phyloP scores from a whole-genome alignment of 75 land plant species.

The Selaginella tamariscina region DNA sequence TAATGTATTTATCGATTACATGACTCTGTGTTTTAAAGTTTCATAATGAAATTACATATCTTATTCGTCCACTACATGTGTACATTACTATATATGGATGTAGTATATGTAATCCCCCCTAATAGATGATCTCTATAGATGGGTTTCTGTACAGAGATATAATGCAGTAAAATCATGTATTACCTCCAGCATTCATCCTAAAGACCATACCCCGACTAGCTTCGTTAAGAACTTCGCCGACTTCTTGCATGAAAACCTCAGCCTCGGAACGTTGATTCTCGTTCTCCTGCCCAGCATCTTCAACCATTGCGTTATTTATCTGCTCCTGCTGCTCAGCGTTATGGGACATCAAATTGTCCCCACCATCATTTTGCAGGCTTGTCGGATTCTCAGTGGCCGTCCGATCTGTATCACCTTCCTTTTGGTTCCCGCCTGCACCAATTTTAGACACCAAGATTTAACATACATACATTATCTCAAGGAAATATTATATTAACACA shows the following conservation, averaged over 20 bases:
- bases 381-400: neutral
- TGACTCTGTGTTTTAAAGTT: no score
- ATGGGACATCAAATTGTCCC: neutral
- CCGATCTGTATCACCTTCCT: slow-evolving; percentile 19
- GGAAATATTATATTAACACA: no score
- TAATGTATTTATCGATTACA: no score
- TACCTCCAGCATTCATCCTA: slow-evolving; percentile 50
- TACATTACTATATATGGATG: no score
- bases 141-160: no score
- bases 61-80: no score
- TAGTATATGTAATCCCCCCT: no score
- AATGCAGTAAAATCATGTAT: no score
- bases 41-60: no score
- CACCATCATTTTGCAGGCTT: neutral
- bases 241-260: slow-evolving; percentile 60
- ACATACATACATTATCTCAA: no score
- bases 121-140: no score
- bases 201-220: slow-evolving; percentile 45
- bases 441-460: slow-evolving; percentile 39
- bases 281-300: slow-evolving; percentile 19
- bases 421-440: slow-evolving; percentile 38
- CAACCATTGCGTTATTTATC: slow-evolving; percentile 4
- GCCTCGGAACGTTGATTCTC: slow-evolving; percentile 12
- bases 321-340: slow-evolving; percentile 20
- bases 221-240: slow-evolving; percentile 49